These are phyloP conservation scores for Mycogone perniciosa DNA, from an alignment of 2,329 filamentous ascomycete species.

Conservation along the genomic window DNA sequence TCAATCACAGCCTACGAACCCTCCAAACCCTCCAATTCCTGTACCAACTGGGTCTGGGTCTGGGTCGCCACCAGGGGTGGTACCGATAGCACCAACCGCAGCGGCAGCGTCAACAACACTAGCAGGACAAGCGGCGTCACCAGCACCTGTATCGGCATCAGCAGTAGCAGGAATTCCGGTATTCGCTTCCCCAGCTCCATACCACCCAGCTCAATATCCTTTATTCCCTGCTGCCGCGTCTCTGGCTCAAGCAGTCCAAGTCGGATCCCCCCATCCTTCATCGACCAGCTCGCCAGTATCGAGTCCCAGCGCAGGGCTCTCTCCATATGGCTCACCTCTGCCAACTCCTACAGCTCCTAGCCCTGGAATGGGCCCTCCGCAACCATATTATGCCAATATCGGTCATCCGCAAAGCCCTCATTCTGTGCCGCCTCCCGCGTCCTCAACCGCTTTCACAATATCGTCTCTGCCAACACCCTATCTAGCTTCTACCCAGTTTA, in stretches of 20 bases:
- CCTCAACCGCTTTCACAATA: not conserved
- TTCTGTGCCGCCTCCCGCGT: not conserved
- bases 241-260: not conserved
- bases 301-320: not conserved
- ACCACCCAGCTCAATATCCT: not conserved
- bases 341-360: not conserved
- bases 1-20: too few relatives aligned
- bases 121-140: not conserved
- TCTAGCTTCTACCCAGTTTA: constrained; percentile 2
- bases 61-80: not conserved
- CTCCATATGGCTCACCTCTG: constrained; percentile 9
- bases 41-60: too few relatives aligned
- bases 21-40: too few relatives aligned
- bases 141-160: not conserved
- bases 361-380: not conserved
- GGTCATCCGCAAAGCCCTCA: not conserved
- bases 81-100: not conserved
- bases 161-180: not conserved
- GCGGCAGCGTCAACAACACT: not conserved
- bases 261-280: not conserved
- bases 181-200: not conserved
- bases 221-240: not conserved
- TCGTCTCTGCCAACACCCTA: not conserved
- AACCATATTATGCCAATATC: not conserved
- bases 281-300: not conserved